These are phyloP conservation scores for Zymoseptoria passerinii DNA, from an alignment of 2,329 filamentous ascomycete species.

Conservation along the genomic window DNA sequence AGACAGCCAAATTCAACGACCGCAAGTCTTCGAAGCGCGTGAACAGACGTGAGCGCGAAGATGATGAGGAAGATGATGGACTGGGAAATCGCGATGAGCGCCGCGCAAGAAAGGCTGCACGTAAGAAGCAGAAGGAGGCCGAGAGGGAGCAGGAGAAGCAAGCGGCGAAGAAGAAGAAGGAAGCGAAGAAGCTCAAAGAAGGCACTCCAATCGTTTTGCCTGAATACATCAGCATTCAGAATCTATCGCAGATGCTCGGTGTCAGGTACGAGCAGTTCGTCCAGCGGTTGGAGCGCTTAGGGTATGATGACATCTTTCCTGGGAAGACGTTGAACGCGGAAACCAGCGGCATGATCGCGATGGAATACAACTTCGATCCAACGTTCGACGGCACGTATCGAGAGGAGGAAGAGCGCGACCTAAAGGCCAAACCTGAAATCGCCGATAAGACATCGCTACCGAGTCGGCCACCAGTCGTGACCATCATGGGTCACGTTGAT, in stretches of 20 bases:
- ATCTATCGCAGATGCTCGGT: conserved; percentile 67
- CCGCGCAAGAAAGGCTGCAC: conserved; percentile 17
- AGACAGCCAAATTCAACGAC: conserved; percentile 7
- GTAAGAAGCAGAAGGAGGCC: conserved; percentile 13
- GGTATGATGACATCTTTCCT: conserved; percentile 75
- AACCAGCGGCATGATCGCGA: conserved; percentile 78
- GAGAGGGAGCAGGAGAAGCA: conserved; percentile 18
- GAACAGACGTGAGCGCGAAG: conserved; percentile 15
- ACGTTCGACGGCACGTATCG: conserved; percentile 46
- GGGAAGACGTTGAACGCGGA: conserved; percentile 87
- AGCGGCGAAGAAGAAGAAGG: conserved; percentile 17
- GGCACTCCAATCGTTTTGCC: conserved; percentile 65
- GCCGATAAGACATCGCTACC: conserved; percentile 63
- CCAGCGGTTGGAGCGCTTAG: conserved; percentile 68
- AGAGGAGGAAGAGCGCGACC: conserved; percentile 56
- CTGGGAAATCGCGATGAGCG: conserved; percentile 21
- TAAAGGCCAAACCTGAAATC: conserved; percentile 60
- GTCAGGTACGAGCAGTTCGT: conserved; percentile 66
- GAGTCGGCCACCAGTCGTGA: conserved; percentile 79
- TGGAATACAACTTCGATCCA: conserved; percentile 88
- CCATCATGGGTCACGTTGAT: conserved; percentile 98
- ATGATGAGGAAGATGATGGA: conserved; percentile 24
- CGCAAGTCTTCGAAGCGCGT: conserved; percentile 11
- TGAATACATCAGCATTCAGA: conserved; percentile 82
- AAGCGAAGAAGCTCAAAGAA: conserved; percentile 28